Evolutionary conservation across 345 rosid genomes (phyloP).

Genomic region (Eucalyptus caleyi): DNA sequence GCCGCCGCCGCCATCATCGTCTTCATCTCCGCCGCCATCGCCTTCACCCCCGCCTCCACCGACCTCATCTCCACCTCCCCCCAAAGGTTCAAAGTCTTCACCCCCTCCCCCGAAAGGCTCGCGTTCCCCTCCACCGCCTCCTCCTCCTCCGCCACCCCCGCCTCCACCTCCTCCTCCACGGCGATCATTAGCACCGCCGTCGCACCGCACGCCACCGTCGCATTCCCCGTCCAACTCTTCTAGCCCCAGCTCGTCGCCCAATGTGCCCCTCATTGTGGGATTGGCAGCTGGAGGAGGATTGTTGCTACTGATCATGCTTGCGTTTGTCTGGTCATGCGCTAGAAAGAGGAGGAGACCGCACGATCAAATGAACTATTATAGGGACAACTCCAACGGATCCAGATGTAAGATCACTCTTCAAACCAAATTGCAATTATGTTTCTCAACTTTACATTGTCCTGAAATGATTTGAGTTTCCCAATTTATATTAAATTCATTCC

Average conservation of each 20-base stretch:
- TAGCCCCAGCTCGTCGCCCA: not conserved
- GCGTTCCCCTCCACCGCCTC: slow-evolving; percentile 5
- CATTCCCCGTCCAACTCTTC: not conserved
- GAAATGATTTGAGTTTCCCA: not conserved
- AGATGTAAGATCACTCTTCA: not conserved
- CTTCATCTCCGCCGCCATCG: not conserved
- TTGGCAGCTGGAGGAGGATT: slow-evolving; percentile 27
- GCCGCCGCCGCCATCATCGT: not conserved
- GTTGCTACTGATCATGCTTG: slow-evolving; percentile 22
- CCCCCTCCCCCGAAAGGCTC: not conserved
- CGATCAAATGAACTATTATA: slow-evolving; percentile 21
- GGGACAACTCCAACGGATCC: slow-evolving; percentile 2
- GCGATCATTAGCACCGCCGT: slow-evolving; percentile 11
- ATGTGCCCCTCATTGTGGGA: slow-evolving; percentile 11
- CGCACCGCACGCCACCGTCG: slow-evolving; percentile 3
- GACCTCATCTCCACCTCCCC: not conserved
- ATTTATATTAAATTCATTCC: not conserved
- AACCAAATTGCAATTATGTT: not conserved
- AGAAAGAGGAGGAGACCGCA: slow-evolving; percentile 36
- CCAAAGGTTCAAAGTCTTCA: not conserved
- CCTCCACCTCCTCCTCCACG: slow-evolving; percentile 24
- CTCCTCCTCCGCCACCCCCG: slow-evolving; percentile 5
- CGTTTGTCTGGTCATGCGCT: slow-evolving; percentile 18
- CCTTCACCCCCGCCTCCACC: not conserved
- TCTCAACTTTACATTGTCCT: not conserved